Evolutionary conservation across 192 early-diverging fungal species (phyloP).

Genomic region (Linnemannia exigua): DNA sequence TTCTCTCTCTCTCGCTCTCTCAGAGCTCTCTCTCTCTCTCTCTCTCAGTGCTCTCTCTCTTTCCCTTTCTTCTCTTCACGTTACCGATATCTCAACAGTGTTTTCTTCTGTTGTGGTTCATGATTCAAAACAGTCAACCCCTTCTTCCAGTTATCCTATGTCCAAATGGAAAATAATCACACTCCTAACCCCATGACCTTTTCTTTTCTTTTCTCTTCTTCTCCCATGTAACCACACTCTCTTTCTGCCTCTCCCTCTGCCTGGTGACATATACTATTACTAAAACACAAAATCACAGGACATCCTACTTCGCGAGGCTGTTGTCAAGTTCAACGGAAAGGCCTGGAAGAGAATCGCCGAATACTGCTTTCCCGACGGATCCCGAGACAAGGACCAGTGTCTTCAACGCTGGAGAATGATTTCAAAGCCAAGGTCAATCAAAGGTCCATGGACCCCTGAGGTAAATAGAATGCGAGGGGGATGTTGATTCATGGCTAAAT

Average conservation of each 20-base stretch:
- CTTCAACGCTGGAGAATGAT: conserved; percentile 59
- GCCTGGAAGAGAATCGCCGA: conserved; percentile 57
- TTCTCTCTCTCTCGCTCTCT: not conserved
- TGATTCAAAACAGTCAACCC: not conserved
- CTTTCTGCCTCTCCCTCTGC: not conserved
- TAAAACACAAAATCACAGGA: conserved; percentile 39
- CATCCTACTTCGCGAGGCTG: conserved; percentile 44
- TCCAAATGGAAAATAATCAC: not conserved
- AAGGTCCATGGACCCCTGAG: conserved; percentile 58
- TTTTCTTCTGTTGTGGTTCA: not conserved
- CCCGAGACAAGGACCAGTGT: conserved; percentile 56
- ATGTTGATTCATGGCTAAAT: not conserved
- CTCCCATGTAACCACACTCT: not conserved
- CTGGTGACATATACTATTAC: not conserved
- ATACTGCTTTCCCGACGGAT: conserved; percentile 52
- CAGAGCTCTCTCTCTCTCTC: not conserved
- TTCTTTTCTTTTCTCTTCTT: not conserved
- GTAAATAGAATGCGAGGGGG: not conserved
- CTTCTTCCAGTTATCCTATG: not conserved
- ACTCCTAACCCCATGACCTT: not conserved
- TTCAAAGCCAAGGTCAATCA: conserved; percentile 55
- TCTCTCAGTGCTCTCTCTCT: not conserved
- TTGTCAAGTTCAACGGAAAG: conserved; percentile 57
- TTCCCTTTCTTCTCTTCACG: too few relatives aligned
- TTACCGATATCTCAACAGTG: not conserved